phyloP scores from a whole-genome alignment of 2,329 filamentous ascomycete genomes.

The Colletotrichum sp. region DNA sequence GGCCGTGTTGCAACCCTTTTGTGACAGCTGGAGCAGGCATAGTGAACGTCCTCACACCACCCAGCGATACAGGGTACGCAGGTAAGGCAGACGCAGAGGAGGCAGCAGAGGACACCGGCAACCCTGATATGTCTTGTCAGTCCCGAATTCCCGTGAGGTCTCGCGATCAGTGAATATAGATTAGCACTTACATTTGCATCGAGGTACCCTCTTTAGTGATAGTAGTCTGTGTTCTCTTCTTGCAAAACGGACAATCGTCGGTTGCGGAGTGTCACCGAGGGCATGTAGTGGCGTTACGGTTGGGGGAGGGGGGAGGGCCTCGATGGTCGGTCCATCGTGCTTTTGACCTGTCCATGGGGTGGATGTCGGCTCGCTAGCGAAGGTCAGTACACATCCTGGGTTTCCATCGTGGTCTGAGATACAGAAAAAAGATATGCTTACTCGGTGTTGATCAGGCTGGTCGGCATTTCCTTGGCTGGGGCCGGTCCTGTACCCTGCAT shows the following conservation, averaged over 20 bases:
- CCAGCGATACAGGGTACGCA: slow-evolving; percentile 34
- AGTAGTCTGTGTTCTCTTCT: slow-evolving; percentile 25
- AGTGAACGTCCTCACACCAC: slow-evolving; percentile 36
- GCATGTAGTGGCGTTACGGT: slow-evolving; percentile 24
- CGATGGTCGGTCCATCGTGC: not conserved
- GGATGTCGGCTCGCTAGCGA: not conserved
- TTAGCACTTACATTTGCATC: not conserved
- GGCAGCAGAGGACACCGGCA: slow-evolving; percentile 32
- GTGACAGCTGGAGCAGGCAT: slow-evolving; percentile 32
- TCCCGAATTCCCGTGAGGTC: not conserved
- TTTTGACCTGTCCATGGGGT: not conserved
- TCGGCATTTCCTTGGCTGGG: not conserved
- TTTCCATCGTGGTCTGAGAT: not conserved
- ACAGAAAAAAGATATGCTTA: not conserved
- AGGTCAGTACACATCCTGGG: not conserved
- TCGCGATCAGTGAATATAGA: not conserved
- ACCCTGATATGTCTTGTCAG: slow-evolving; percentile 23
- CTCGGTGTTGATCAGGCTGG: not conserved
- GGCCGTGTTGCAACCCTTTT: slow-evolving; percentile 30
- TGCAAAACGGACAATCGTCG: slow-evolving; percentile 36
- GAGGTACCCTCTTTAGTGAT: slow-evolving; percentile 26
- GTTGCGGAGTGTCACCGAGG: slow-evolving; percentile 28
- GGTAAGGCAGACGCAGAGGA: slow-evolving; percentile 35
- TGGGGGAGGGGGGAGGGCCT: not conserved
- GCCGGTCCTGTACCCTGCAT: not conserved